Conservation (phyloP, 2,329 filamentous ascomycete species). For the Lachnum nothofagi region DNA sequence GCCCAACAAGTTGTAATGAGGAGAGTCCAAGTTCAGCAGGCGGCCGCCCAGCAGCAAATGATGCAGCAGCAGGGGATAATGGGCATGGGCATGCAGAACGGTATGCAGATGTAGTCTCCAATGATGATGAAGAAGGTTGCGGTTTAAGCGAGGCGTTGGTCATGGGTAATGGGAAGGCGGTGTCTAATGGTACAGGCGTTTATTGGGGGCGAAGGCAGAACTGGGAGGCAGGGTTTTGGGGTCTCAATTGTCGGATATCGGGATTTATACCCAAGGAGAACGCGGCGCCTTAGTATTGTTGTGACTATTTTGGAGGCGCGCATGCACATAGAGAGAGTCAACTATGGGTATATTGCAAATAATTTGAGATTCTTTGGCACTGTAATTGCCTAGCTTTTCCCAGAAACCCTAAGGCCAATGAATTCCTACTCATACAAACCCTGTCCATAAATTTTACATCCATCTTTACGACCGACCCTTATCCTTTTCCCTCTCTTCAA, state of each 20-base stretch:
- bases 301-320: no score
- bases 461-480: no score
- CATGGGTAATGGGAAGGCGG: no score
- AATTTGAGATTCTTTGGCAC: no score
- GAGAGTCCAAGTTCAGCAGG: no score
- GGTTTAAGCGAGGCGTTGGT: no score
- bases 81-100: background rate
- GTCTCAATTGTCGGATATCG: background rate
- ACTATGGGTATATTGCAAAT: no score
- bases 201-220: background rate
- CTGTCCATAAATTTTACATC: background rate
- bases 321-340: no score
- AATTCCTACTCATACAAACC: background rate
- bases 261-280: background rate
- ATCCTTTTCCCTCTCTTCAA: constrained; percentile 1
- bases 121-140: no score
- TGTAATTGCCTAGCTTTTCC: no score
- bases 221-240: background rate
- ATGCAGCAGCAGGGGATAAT: background rate
- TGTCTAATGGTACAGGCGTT: background rate
- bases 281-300: background rate
- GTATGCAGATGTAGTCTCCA: background rate
- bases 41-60: no score
- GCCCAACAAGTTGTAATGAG: constrained; percentile 2
- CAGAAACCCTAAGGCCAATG: no score